phyloP scores from a whole-genome alignment of 2,329 filamentous ascomycete species.

The Apiospora aurea region DNA sequence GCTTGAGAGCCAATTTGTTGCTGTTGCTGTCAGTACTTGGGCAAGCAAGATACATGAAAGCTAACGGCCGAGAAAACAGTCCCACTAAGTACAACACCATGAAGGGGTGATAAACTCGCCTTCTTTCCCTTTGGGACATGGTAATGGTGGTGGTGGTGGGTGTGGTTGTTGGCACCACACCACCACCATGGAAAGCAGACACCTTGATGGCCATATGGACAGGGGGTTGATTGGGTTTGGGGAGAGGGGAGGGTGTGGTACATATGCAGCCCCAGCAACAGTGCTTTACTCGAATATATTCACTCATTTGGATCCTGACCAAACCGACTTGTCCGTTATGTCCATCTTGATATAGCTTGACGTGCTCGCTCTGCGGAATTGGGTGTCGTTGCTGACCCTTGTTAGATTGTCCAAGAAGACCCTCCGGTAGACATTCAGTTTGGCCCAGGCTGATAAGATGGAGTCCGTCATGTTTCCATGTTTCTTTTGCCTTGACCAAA shows the following conservation, averaged over 20 bases:
- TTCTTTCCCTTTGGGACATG: slow-evolving; percentile 2
- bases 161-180: neutral
- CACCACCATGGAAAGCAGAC: slow-evolving; percentile 17
- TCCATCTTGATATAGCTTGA: neutral
- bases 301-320: neutral
- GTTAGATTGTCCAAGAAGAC: neutral
- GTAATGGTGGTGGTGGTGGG: neutral
- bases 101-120: neutral
- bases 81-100: slow-evolving; percentile 31
- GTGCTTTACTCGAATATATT: slow-evolving; percentile 10
- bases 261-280: neutral
- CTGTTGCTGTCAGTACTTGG: neutral
- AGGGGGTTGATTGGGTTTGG: slow-evolving; percentile 13
- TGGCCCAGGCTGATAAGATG: neutral
- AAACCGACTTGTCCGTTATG: neutral
- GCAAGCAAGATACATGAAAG: slow-evolving; percentile 24
- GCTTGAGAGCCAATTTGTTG: neutral
- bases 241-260: neutral
- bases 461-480: neutral
- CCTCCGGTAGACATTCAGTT: too few relatives aligned
- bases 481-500: neutral
- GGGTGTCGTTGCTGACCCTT: neutral
- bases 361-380: neutral
- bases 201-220: slow-evolving; percentile 23
- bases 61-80: slow-evolving; percentile 26